Evolutionary conservation across 208 protist genomes (phyloP), one percentile per base, ranked within the genome.

Genomic region (Wallacemonas sp.): DNA sequence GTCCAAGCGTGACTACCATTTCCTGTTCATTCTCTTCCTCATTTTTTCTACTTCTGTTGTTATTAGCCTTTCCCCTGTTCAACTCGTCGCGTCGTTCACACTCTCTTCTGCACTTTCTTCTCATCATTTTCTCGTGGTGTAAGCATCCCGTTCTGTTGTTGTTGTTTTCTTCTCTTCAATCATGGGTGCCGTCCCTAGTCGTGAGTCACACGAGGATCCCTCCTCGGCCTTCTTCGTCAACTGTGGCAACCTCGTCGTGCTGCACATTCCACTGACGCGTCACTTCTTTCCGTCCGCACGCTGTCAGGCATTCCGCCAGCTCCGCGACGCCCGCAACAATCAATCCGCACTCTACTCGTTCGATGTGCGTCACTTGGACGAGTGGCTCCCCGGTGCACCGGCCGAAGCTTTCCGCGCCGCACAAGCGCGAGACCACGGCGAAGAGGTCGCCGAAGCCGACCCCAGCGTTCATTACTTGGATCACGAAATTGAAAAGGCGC

Each of bases 271-370:
- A 5, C 66, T 90, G 41, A 90, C 81, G 0, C 54, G 57, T 9
- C 81, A 90, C 52, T 90, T 74, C 61, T 87, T 90, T 39, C 72
- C 78, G 19, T 75, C 68, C 2, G 52, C 58, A 2, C 16, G 66
- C 16, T 65, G 78, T n/a, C 74, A 79, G 11, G 78, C 75, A 1
- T 90, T 90, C 48, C 75, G 47, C 46, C 84, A 90, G 56, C 71
- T 90, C 33, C 56, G 72, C 27, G 48, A 83, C 41, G 69, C 68
- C 19, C 72, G 84, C 47, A 70, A 75, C 38, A 65, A 74, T 44
- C 84, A 82, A 43, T 85, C 78, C 12, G 68, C 70, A 16, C 81
- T 83, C 16, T 90, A 87, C 69, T 70, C 72, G 57, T 91, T 85
- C 61, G 72, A 81, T 27, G 30, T 85, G 49, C 32, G 65, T 3